Conservation (phyloP, 177 flowering plant genomes). For the Tripterygium wilfordii region DNA sequence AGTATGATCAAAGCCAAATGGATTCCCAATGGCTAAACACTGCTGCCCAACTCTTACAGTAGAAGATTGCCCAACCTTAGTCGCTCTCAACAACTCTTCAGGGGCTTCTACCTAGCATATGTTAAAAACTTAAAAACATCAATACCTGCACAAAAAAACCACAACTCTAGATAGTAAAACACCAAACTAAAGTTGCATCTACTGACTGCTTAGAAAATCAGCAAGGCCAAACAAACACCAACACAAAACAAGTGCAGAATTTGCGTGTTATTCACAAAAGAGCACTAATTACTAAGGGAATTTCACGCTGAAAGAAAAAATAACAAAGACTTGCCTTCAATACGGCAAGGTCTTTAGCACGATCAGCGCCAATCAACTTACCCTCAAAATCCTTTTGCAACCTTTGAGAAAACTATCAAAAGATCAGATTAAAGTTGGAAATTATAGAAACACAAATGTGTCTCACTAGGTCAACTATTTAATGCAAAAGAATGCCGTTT, state of each 20-base stretch:
- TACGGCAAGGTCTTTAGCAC: constrained; percentile 90
- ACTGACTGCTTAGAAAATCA: too few relatives aligned
- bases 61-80: constrained; percentile 69
- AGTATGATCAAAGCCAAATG: constrained; percentile 97
- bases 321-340: too few relatives aligned
- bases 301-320: too few relatives aligned
- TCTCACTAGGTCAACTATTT: constrained; percentile 4
- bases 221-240: too few relatives aligned
- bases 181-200: too few relatives aligned
- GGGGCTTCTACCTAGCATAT: constrained; percentile 72
- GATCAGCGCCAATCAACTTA: constrained; percentile 85
- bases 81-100: constrained; percentile 66
- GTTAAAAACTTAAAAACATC: not conserved
- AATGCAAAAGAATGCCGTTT: constrained; percentile 7
- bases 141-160: not conserved
- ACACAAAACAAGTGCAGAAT: too few relatives aligned
- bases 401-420: constrained; percentile 31
- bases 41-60: constrained; percentile 83
- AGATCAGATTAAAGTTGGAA: constrained; percentile 10
- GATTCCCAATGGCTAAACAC: constrained; percentile 95
- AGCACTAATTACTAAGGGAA: too few relatives aligned
- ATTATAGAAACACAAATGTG: too few relatives aligned
- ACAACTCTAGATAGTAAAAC: too few relatives aligned
- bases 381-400: constrained; percentile 94
- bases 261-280: too few relatives aligned